Evolutionary conservation across 495 filamentous ascomycete species (phyloP), one percentile per base, ranked within the genome.

Genomic region (Talaromyces nanjingensis): DNA sequence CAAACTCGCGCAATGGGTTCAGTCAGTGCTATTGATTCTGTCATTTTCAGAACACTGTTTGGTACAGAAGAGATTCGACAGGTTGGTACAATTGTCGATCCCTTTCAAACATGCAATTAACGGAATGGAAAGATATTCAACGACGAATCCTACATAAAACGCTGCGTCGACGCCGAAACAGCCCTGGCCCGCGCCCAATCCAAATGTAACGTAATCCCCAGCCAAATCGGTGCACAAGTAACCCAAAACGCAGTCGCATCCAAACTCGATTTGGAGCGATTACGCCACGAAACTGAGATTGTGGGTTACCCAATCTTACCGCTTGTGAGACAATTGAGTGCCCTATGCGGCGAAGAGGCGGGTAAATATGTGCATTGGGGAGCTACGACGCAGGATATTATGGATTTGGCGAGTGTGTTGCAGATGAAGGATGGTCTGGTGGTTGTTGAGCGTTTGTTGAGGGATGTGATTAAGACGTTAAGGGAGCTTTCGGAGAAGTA

Each of bases 311-410:
- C 80, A 3, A 78, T 84, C 56, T 71, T 84, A 2, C 81, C 81
- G 1, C 69, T 84, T 22, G 75, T 84, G 1, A 72, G 76, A 45
- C 81, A 83, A 60, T 67, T 83, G 1, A 72, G 73, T 0, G 65
- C 69, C 0, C 72, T 74, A 34, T 76, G 73, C 57, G 74, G 74
- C 37, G 72, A 76, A 12, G 74, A 81, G 29, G 71, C 72, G 1
- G 79, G 75, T 24, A 78, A 76, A 65, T 84, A 82, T 64, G 75
- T 83, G 9, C 81, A 84, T 68, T 84, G 81, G 81, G 81, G 81
- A 57, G 81, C 81, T 3, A 83, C 81, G 12, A 84, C 81, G n/a
- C 81, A 84, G 63, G 80, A 84, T 66, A 81, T 84, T 53, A 82
- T 81, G 77, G 81, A 84, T 62, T 72, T 76, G 6, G 80, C 79